Evolutionary conservation across 257 asterid species (phyloP), one percentile per base, ranked within the genome.

Genomic region (Scutellaria minor): DNA sequence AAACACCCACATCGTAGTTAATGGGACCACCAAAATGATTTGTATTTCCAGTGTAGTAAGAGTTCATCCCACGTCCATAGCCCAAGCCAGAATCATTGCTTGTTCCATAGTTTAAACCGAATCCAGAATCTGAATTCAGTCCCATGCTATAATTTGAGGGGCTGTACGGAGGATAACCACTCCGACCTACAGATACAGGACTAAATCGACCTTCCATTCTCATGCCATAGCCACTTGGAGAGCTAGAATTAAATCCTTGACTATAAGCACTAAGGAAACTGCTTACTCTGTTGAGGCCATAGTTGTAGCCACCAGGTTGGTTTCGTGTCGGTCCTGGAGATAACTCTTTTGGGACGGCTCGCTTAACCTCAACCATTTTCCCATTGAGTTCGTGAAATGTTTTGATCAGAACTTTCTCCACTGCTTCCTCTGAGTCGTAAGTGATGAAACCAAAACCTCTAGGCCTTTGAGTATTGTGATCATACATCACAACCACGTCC

Each of bases 361-460:
- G 84, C 64, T 91, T 91, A 31, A 91, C 97, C 83, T 91, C 96
- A 2, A 91, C 97, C 95, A 85, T 86, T 82, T 91, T 91, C 6
- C 96, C 96, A 15, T 87, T 87, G 27, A 87, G 96, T 78, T 89
- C 97, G 66, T 91, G 96, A 75, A 89, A 91, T 55, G 85, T 84
- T 82, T 89, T 91, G 77, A 74, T 75, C 47, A 91, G 79, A 66
- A 88, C 97, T 74, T 78, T 85, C 46, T 88, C 95, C 54, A 90
- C 96, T n/a, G 93, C 92, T 50, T 90, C 96, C 85, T 87, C 97
- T 13, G 83, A 84, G 58, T 90, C 93, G 9, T 83, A 92, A 24
- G 98, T 90, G 77, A 92, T 84, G 52, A 92, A 92, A 41, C 98
- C 98, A 62, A 92, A 92, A 72, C 98, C 97, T 87, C 98, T 87